Conservation (phyloP, 208 protist species). For the Acanthamoeba castellanii region DNA sequence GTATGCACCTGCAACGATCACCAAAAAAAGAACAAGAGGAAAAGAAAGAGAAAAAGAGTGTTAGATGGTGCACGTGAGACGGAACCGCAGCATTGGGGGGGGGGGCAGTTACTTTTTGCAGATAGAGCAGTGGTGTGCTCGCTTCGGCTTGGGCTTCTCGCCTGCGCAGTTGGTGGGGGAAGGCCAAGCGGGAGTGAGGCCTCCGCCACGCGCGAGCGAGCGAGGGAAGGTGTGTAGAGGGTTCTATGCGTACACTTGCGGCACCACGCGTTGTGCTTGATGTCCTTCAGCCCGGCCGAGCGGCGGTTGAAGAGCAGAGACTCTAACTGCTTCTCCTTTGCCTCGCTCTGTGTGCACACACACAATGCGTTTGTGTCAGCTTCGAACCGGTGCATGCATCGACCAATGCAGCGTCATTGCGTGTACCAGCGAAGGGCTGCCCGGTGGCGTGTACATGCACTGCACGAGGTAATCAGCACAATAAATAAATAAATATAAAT, state of each 20-base stretch:
- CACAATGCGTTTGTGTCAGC: too few relatives aligned
- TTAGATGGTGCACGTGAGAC: too few relatives aligned
- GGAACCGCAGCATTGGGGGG: too few relatives aligned
- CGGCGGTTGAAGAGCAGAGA: neutral
- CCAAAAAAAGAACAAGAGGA: too few relatives aligned
- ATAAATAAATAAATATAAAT: conserved; percentile 20
- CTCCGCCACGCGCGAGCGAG: too few relatives aligned
- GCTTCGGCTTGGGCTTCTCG: neutral
- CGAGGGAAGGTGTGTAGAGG: neutral
- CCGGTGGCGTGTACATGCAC: neutral
- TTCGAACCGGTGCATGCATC: too few relatives aligned
- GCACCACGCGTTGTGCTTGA: neutral
- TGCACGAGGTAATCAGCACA: neutral
- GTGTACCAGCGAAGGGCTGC: neutral
- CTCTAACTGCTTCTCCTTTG: neutral
- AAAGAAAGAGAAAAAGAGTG: too few relatives aligned
- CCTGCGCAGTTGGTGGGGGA: neutral
- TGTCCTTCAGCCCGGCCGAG: neutral
- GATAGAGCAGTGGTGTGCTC: neutral
- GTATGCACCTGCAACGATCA: neutral
- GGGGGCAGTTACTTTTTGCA: neutral
- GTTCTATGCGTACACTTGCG: neutral
- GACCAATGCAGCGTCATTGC: too few relatives aligned
- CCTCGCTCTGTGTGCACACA: neutral
- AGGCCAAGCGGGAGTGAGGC: neutral